Evolutionary conservation across 2,329 filamentous ascomycete genomes (phyloP).

Genomic region (Colletotrichum sp.): DNA sequence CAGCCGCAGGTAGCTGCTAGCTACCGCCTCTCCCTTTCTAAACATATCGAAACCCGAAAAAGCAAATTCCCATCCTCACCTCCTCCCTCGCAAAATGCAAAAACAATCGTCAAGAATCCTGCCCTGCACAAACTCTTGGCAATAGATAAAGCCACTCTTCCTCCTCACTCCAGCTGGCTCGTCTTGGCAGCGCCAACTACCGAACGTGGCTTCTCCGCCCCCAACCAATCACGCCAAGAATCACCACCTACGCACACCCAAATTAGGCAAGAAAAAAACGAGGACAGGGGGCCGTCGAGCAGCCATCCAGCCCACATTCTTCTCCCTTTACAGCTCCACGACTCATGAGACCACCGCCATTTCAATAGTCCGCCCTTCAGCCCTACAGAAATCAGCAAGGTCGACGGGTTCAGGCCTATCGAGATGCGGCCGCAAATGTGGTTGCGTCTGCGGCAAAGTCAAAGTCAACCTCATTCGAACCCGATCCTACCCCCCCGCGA

Average conservation of each 20-base stretch:
- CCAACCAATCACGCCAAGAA: slow-evolving; percentile 17
- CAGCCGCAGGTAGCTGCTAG: not conserved
- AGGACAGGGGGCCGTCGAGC: not conserved
- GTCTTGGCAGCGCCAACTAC: not conserved
- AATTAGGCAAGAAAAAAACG: not conserved
- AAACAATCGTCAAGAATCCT: not conserved
- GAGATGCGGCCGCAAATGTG: not conserved
- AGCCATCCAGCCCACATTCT: not conserved
- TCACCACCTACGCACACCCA: not conserved
- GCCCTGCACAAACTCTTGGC: not conserved
- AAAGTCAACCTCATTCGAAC: slow-evolving; percentile 6
- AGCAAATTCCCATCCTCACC: not conserved
- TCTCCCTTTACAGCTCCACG: not conserved
- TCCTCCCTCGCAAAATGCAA: not conserved
- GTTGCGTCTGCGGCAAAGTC: not conserved
- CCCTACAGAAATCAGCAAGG: not conserved
- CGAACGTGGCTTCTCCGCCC: not conserved
- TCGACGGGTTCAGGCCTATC: not conserved
- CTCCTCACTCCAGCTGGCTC: not conserved
- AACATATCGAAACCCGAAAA: not conserved
- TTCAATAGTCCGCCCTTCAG: not conserved
- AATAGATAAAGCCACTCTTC: not conserved
- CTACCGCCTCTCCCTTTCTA: not conserved
- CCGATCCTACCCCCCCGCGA: not conserved
- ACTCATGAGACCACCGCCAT: not conserved